A percentile compares a stretch with the other conserved stretches of the same genome.
Evolutionary conservation across 1,284 basidiomycete genomes (phyloP).

Genomic region (Sanghuangporus sanghuang): DNA sequence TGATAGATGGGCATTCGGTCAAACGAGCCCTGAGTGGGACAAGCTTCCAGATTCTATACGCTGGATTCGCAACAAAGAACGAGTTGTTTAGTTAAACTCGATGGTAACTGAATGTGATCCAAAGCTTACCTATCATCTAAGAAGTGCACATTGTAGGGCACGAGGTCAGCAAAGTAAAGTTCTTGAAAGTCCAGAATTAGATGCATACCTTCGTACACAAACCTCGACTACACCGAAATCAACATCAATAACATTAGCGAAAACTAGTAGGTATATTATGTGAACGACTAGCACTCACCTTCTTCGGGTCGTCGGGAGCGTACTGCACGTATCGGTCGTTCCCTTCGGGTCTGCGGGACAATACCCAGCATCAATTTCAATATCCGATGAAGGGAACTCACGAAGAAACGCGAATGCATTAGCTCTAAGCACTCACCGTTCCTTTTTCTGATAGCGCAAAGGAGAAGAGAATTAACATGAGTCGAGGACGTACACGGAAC

Average conservation of each 20-base stretch:
- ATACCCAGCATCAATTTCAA: not conserved
- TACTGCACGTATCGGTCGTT: constrained; percentile 74
- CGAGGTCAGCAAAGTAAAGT: not conserved
- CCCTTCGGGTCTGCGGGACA: constrained; percentile 54
- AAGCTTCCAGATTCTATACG: not conserved
- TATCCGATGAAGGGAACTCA: not conserved
- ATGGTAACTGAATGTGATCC: not conserved
- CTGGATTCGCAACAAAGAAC: not conserved
- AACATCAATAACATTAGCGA: not conserved
- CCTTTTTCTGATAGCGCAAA: constrained; percentile 13
- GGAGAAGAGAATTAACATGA: constrained; percentile 10
- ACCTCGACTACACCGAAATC: constrained; percentile 48
- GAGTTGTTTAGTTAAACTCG: not conserved
- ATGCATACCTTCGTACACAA: constrained; percentile 67
- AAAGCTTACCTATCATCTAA: constrained; percentile 23
- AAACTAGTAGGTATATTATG: constrained; percentile 3
- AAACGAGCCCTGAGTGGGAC: not conserved
- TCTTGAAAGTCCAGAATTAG: not conserved
- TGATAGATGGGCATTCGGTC: not conserved
- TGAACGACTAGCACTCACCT: constrained; percentile 39
- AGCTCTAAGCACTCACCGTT: constrained; percentile 15
- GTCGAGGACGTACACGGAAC: constrained; percentile 1
- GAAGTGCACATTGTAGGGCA: not conserved
- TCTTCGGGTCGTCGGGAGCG: constrained; percentile 86
- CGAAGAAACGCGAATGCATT: not conserved